phyloP scores from a whole-genome alignment of 352 stramenopile species.

The Phytophthora sp. region DNA sequence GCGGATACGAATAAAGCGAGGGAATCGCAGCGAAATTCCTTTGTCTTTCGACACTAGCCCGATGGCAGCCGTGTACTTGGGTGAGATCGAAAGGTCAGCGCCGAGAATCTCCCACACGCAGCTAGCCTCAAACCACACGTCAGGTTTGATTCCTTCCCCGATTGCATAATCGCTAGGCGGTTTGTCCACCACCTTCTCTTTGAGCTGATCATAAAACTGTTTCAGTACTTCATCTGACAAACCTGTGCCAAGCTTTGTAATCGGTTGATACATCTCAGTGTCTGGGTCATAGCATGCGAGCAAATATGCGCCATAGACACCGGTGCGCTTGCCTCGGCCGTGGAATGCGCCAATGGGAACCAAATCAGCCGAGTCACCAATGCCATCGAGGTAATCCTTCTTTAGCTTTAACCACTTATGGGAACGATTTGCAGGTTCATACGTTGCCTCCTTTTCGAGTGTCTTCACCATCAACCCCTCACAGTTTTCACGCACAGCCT shows the following conservation, averaged over 20 bases:
- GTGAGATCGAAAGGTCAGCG: conserved; percentile 98
- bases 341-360: conserved; percentile 99
- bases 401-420: conserved; percentile 99
- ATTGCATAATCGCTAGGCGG: conserved; percentile 94
- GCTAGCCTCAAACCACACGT: conserved; percentile 96
- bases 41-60: conserved; percentile 91
- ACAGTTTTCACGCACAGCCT: conserved; percentile 93
- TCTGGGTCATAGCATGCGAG: conserved; percentile 98
- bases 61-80: conserved; percentile 97
- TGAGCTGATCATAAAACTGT: conserved; percentile 85
- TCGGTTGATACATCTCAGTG: conserved; percentile 97
- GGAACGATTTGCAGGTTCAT: conserved; percentile 97
- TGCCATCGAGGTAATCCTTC: conserved; percentile 99
- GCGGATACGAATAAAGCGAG: conserved; percentile 97
- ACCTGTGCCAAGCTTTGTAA: conserved; percentile 99
- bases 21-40: conserved; percentile 99
- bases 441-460: conserved; percentile 95
- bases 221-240: conserved; percentile 99
- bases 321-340: conserved; percentile 95
- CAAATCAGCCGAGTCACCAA: conserved; percentile 98
- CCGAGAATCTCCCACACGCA: conserved; percentile 99
- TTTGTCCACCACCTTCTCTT: conserved; percentile 81
- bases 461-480: conserved; percentile 99
- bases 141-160: conserved; percentile 87
- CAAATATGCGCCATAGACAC: conserved; percentile 98